phyloP scores from a whole-genome alignment of 2,329 filamentous ascomycete genomes.

The Cryphonectria naterciae region DNA sequence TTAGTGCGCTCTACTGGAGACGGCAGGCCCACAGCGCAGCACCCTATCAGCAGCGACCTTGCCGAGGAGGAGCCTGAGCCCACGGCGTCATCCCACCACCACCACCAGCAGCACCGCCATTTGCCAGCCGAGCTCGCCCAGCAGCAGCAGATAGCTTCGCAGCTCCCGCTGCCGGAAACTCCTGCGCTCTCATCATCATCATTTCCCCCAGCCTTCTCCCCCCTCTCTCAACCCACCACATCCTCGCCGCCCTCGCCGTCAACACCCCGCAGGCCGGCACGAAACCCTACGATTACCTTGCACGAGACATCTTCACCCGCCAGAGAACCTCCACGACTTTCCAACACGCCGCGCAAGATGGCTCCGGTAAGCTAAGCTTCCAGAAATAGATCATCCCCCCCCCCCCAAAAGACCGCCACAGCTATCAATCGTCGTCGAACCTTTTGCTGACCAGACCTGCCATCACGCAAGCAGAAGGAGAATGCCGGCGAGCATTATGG shows the following conservation, averaged over 20 bases:
- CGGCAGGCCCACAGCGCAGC: constrained; percentile 26
- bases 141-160: constrained; percentile 41
- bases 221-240: constrained; percentile 38
- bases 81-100: constrained; percentile 36
- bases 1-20: constrained; percentile 43
- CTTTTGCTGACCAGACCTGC: constrained; percentile 30
- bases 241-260: constrained; percentile 36
- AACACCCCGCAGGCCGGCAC: constrained; percentile 39
- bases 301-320: constrained; percentile 37
- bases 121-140: constrained; percentile 30
- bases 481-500: constrained; percentile 43
- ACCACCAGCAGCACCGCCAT: constrained; percentile 25
- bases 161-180: constrained; percentile 48
- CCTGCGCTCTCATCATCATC: constrained; percentile 35
- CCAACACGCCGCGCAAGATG: constrained; percentile 50
- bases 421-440: constrained; percentile 23
- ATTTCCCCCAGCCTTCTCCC: constrained; percentile 38
- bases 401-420: not conserved
- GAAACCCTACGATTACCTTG: constrained; percentile 28
- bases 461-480: constrained; percentile 38
- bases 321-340: constrained; percentile 33
- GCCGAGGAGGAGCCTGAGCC: constrained; percentile 15
- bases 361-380: constrained; percentile 54
- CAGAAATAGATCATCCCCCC: constrained; percentile 23
- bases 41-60: constrained; percentile 22